A percentile compares a stretch with the other conserved stretches of the same genome.
These are phyloP conservation scores for Wickerhamiella alocasiicola DNA, from an alignment of 805 yeast species.

Conservation along the genomic window DNA sequence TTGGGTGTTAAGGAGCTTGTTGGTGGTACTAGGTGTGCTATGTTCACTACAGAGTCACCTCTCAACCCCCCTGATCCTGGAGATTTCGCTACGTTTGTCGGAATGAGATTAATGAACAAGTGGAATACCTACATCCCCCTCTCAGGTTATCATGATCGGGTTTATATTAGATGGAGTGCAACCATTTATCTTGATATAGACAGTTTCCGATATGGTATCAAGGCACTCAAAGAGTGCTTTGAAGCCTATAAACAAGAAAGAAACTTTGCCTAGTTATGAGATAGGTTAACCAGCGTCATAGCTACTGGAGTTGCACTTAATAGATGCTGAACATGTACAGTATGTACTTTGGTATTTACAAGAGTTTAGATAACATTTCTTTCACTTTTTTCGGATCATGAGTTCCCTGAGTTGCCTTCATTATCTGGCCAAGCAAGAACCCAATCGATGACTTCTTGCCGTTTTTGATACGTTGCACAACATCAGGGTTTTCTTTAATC, in stretches of 20 bases:
- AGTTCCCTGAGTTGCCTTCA: constrained; percentile 64
- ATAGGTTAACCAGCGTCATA: no score
- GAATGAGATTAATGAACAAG: constrained; percentile 21
- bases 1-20: constrained; percentile 33
- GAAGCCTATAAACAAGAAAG: constrained; percentile 14
- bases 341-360: not conserved
- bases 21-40: constrained; percentile 30
- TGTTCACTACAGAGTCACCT: constrained; percentile 37
- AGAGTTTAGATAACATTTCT: constrained; percentile 21
- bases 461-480: constrained; percentile 41
- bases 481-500: constrained; percentile 36
- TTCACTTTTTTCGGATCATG: constrained; percentile 21
- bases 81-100: constrained; percentile 19
- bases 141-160: constrained; percentile 30
- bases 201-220: constrained; percentile 41
- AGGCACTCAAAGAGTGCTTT: constrained; percentile 29
- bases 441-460: constrained; percentile 64
- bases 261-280: not conserved
- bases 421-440: constrained; percentile 70
- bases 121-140: constrained; percentile 40
- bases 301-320: no score
- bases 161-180: constrained; percentile 44
- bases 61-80: constrained; percentile 17
- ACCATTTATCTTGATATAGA: constrained; percentile 46
- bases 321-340: no score